Conservation (phyloP, 495 filamentous ascomycete species). For the Halenospora varia region DNA sequence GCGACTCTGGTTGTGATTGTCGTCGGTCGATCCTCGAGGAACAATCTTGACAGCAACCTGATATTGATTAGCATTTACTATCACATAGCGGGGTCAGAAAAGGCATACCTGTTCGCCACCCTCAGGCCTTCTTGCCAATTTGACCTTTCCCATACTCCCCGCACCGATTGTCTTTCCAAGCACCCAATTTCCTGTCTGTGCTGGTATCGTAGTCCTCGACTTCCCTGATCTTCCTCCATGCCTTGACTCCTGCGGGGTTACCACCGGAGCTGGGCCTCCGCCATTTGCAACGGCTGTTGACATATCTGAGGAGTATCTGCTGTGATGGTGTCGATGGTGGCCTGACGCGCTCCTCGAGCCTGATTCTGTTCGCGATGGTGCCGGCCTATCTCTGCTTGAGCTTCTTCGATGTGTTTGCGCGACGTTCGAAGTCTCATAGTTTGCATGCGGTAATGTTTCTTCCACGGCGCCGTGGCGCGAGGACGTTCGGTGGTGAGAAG, state of each 20-base stretch:
- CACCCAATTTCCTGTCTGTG: constrained; percentile 81
- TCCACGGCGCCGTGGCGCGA: constrained; percentile 28
- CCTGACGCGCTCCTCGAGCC: constrained; percentile 1
- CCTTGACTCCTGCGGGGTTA: constrained; percentile 40
- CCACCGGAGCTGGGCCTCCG: constrained; percentile 39
- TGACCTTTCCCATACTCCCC: constrained; percentile 96
- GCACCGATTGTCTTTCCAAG: constrained; percentile 97
- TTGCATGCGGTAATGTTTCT: constrained; percentile 32
- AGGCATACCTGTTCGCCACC: constrained; percentile 70
- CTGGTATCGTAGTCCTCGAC: constrained; percentile 78
- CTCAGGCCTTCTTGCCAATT: constrained; percentile 77
- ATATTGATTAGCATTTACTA: neutral
- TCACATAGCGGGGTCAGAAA: neutral
- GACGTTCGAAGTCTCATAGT: constrained; percentile 41
- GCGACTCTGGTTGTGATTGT: constrained; percentile 62
- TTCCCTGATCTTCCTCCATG: constrained; percentile 47
- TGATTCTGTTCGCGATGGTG: constrained; percentile 21
- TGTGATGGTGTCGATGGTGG: constrained; percentile 11
- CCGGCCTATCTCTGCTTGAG: constrained; percentile 36
- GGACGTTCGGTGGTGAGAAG: constrained; percentile 30
- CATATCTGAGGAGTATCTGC: constrained; percentile 20
- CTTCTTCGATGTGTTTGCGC: constrained; percentile 34
- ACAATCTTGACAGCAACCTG: constrained; percentile 98
- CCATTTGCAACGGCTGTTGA: constrained; percentile 36
- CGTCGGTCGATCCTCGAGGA: constrained; percentile 79